Conservation (phyloP, 768 basidiomycete genomes). For the Phlebiopsis flavidoalba region DNA sequence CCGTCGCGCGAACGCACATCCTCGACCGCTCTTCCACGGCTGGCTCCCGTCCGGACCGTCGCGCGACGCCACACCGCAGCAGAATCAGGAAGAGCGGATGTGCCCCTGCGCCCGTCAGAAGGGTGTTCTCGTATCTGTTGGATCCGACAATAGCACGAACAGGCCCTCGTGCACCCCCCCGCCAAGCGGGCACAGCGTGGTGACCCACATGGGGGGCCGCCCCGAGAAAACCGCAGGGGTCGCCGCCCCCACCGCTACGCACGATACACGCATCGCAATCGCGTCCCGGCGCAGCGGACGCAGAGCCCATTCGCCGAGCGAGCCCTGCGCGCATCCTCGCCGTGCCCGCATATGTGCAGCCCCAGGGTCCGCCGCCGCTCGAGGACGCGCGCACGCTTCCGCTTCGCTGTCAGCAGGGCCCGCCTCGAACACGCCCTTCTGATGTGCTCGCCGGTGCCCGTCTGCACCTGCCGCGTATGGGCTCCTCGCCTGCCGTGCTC, state of each 20-base stretch:
- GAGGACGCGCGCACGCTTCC: not conserved
- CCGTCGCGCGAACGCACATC: not conserved
- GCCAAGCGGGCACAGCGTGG: constrained; percentile 5
- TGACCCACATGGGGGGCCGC: too few species aligned
- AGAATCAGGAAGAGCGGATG: not conserved
- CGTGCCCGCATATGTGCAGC: not conserved
- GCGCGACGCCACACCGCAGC: too few species aligned
- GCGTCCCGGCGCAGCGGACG: constrained; percentile 4
- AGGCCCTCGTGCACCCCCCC: constrained; percentile 11
- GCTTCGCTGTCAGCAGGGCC: not conserved
- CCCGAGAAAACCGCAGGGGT: not conserved
- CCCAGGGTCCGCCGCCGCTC: not conserved
- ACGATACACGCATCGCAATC: not conserved
- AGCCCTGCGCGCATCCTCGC: not conserved
- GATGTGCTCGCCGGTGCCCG: not conserved
- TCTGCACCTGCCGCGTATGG: not conserved
- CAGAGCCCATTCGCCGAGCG: constrained; percentile 5
- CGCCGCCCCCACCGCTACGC: not conserved
- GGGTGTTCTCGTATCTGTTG: constrained; percentile 1
- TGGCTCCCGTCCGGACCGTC: constrained; percentile 7
- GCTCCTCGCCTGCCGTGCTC: not conserved
- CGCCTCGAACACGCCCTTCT: not conserved
- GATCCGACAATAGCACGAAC: constrained; percentile 12
- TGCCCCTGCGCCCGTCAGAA: constrained; percentile 5
- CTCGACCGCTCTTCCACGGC: constrained; percentile 1